Conservation (phyloP, 352 stramenopile species). For the Aphanomyces stellatus region DNA sequence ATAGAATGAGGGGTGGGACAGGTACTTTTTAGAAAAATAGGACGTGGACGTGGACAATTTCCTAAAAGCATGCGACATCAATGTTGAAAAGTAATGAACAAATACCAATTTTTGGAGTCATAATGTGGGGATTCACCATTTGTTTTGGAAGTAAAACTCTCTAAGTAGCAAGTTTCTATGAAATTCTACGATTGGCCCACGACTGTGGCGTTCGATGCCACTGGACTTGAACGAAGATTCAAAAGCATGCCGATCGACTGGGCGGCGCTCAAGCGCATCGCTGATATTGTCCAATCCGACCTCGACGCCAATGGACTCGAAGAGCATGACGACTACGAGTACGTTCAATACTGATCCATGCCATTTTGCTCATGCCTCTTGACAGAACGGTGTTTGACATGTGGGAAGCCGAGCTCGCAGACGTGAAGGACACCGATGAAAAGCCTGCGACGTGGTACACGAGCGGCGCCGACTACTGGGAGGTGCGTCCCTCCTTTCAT, state of each 20-base stretch:
- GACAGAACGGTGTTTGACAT: slow-evolving; percentile 59
- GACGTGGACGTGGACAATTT: too few species aligned
- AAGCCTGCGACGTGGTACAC: slow-evolving; percentile 50
- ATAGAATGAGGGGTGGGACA: too few species aligned
- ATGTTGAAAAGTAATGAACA: too few species aligned
- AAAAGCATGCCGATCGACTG: slow-evolving; percentile 36
- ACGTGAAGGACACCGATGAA: slow-evolving; percentile 23
- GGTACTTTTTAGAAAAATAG: too few species aligned
- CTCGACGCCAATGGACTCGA: slow-evolving; percentile 51
- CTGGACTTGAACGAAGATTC: too few species aligned
- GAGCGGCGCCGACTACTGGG: slow-evolving; percentile 68
- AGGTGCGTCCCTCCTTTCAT: slow-evolving; percentile 20
- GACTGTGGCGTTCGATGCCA: too few species aligned
- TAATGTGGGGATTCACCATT: too few species aligned
- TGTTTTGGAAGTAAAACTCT: too few species aligned
- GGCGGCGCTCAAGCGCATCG: slow-evolving; percentile 38
- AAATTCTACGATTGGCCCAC: too few species aligned
- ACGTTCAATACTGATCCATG: slow-evolving; percentile 8
- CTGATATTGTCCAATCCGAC: slow-evolving; percentile 46
- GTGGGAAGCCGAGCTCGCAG: slow-evolving; percentile 53
- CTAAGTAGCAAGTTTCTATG: too few species aligned
- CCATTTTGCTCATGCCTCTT: neutral
- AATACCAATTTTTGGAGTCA: too few species aligned
- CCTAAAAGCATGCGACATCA: too few species aligned
- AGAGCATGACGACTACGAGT: slow-evolving; percentile 56